phyloP scores from a whole-genome alignment of 2,329 filamentous ascomycete genomes.

The Ophiobolus disseminans region DNA sequence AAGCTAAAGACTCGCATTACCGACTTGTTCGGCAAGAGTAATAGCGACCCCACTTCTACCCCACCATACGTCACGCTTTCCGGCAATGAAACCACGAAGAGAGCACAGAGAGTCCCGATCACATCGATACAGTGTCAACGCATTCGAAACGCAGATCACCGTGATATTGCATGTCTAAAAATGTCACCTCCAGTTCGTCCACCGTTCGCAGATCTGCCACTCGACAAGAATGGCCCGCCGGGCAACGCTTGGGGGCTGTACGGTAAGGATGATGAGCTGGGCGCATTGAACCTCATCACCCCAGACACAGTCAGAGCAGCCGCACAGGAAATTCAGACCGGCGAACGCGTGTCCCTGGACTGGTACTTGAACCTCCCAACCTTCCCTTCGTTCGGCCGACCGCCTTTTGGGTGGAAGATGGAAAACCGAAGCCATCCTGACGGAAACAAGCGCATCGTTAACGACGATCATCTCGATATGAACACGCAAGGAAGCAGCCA shows the following conservation, averaged over 20 bases:
- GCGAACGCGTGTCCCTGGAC: conserved; percentile 48
- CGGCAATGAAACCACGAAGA: too few relatives aligned
- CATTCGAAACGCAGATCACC: too few relatives aligned
- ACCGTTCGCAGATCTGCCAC: conserved; percentile 57
- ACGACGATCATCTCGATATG: conserved; percentile 47
- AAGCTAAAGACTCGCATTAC: too few relatives aligned
- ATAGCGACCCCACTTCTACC: conserved; percentile 31
- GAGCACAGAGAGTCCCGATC: too few relatives aligned
- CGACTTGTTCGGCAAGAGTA: conserved; percentile 15
- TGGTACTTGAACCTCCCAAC: conserved; percentile 52
- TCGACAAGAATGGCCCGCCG: conserved; percentile 57
- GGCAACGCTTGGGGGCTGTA: conserved; percentile 66
- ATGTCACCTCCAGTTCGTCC: conserved; percentile 35
- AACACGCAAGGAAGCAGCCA: conserved; percentile 50
- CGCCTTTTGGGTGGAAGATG: conserved; percentile 38
- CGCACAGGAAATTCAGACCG: conserved; percentile 55
- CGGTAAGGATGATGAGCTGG: conserved; percentile 59
- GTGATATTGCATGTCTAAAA: neutral
- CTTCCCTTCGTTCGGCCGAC: conserved; percentile 48
- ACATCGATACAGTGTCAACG: too few relatives aligned
- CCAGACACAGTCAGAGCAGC: conserved; percentile 53
- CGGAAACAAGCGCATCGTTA: conserved; percentile 39
- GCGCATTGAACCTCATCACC: conserved; percentile 64
- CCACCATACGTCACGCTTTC: conserved; percentile 21
- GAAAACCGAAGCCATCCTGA: conserved; percentile 36